Conservation (phyloP, 371 early-diverging fungal genomes). For the Circinella minor region DNA sequence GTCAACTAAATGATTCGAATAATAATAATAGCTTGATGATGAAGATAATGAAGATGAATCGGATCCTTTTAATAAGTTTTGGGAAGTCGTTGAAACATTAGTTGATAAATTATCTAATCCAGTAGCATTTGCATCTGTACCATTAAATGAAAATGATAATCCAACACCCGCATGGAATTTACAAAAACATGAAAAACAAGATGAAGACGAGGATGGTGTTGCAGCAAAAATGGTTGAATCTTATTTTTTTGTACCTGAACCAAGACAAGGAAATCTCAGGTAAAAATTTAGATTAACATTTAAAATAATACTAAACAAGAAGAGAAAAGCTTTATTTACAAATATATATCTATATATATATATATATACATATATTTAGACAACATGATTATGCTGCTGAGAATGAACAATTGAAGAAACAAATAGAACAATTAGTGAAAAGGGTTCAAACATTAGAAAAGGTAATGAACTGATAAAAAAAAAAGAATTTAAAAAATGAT, state of each 20-base stretch:
- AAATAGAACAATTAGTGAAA: slow-evolving; percentile 63
- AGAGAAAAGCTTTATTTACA: background rate
- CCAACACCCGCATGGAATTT: slow-evolving; percentile 25
- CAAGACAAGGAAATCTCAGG: background rate
- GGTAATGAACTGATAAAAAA: slow-evolving; percentile 32
- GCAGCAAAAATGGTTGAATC: slow-evolving; percentile 58
- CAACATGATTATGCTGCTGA: slow-evolving; percentile 69
- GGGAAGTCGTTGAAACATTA: slow-evolving; percentile 77
- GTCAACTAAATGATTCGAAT: background rate
- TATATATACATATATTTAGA: background rate
- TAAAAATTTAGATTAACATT: background rate
- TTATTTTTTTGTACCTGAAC: slow-evolving; percentile 56
- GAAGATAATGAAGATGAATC: slow-evolving; percentile 40
- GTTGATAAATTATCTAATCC: slow-evolving; percentile 77
- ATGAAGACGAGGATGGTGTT: slow-evolving; percentile 7
- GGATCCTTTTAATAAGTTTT: slow-evolving; percentile 86
- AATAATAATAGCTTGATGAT: background rate
- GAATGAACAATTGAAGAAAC: slow-evolving; percentile 70
- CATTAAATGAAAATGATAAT: slow-evolving; percentile 59
- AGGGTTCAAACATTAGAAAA: slow-evolving; percentile 72
- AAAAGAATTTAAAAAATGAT: too few relatives aligned
- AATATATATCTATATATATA: too few relatives aligned
- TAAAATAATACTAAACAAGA: too few relatives aligned
- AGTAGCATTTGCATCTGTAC: slow-evolving; percentile 77
- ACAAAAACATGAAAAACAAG: slow-evolving; percentile 1